Base-by-base conservation (phyloP, 2,329 filamentous ascomycete species). In the Calonectria henricotiae region DNA sequence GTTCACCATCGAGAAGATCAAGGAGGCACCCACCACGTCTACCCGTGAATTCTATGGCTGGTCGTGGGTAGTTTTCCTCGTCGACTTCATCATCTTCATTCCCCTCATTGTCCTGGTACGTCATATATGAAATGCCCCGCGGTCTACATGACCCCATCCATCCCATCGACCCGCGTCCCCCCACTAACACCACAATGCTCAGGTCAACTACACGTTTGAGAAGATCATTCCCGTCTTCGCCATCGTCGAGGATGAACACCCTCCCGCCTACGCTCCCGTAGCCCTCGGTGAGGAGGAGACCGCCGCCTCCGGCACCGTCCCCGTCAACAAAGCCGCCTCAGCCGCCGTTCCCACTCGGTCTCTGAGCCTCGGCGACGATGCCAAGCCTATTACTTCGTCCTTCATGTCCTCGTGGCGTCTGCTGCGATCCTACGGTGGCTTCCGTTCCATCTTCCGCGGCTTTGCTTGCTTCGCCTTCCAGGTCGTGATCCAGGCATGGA, bases 401-500 rank as follows among this genome's bases (percentile, higher is more conserved):
- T 77, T 89, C 76, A 86, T 87, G 74, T 82, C 83, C 76, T 88
- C 85, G 68, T 82, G 85, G 80, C 85, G 86, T 46, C 83, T 88
- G 71, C 86, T 98, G 51, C 86, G 86, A 73, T 84, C 88, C 55
- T 84, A 89, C 73, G 91, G 87, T 70, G 94, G 94, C 72, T 88
- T 88, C 82, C 84, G 84, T 69, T 88, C 92, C 68, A 86, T 89
- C 77, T 92, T 94, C 87, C 92, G 94, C 71, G 94, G 94, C 67
- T 79, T 94, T 43, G 80, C 84, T 68, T 89, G 86, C 79, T 81
- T 80, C 63, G 11, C 89, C 5, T 81, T 84, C 66, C 79, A 87
- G 63, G 65, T 37, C 62, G 0, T 85, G 44, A 69, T 81, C 41
- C 81, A 79, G 11, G 66, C 74, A 27, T 39, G 85, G 49, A 70